Evolutionary conservation across 257 asterid genomes (phyloP), one percentile per base, ranked within the genome.

Genomic region (Prunella vulgaris): DNA sequence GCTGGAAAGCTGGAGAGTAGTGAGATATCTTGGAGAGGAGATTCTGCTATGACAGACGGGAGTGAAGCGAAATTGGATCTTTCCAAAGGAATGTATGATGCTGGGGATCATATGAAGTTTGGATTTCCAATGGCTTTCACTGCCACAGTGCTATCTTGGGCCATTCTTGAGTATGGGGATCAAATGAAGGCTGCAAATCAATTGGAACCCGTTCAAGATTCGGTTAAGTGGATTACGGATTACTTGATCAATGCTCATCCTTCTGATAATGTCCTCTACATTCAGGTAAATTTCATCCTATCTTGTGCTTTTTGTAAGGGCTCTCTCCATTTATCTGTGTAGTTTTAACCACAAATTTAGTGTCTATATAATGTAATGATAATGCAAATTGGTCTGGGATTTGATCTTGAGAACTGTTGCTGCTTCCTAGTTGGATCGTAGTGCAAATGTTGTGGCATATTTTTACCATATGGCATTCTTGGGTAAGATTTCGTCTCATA

Each of bases 91-190:
- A 84, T 94, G 97, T 94, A 81, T 62, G 97, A 94, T 81, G 97
- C 97, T 1, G 99, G 99, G 8, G 99, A 94, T 77, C 88, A 84
- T 77, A 85, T 94, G 92, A 94, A 94, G 81, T 94, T 94, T 73
- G 90, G 90, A 35, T 91, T 94, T 74, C 99, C 99, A 0, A 72
- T 94, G 97, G 99, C 99, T 70, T 94, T 70, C 85, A 94, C 99
- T 3, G 97, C 97, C 46, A 86, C 99, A 0, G 90, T 94, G 48
- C 54, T 94, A 74, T 94, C 99, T 2, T 94, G 99, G 99, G 67
- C 90, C 25, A 87, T 94, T 38, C 97, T 94, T 21, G 99, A 94
- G 85, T 94, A 91, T 70, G 97, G 99, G 8, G 90, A 91, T 80
- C 99, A 89, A 73, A 86, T 94, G 99, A 79, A 84, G 72, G 88